Base-by-base conservation (phyloP, 345 rosid genomes). In the Turritis glabra region DNA sequence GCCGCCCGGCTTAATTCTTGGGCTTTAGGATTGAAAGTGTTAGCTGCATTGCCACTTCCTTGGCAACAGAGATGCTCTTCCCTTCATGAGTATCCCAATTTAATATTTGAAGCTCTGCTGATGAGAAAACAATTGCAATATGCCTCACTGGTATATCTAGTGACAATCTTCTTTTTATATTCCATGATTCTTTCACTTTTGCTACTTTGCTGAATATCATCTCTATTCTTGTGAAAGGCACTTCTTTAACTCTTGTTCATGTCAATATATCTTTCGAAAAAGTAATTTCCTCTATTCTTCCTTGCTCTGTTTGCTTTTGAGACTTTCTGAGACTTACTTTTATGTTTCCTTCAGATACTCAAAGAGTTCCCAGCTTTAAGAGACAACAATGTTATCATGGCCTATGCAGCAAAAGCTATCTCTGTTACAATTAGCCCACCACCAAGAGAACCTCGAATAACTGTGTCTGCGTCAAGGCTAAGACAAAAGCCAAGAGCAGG, bases 41-140 rank as follows among this genome's bases (percentile, higher is more conserved):
- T 94, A 71, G 94, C 97, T 81, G 87, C 98, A 54, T 80, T 94
- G 82, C 98, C 98, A 25, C 81, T 94, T 82, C 95, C 96, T 64
- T 94, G 98, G 98, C 98, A 91, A 81, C 98, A 94, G 81, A 87
- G 97, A 64, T 94, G 97, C 69, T 94, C 98, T 83, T 87, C 97
- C 12, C 76, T 94, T 81, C 98, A 94, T 67, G 98, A 94, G 88
- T 86, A 91, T 77, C 98, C 98, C 17, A 95, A 86, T 71, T 76
- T 94, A 80, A 94, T 94, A 78, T 60, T 94, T 71, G 98, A 94
- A 88, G 96, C 88, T 82, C 90, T 94, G 76, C 82, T 94, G 74
- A 91, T 94, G 98, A 85, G 97, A 88, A 91, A 94, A 81, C 98
- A 91, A 72, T 85, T 94, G 63, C 90, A 87, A 71, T 90, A 95